phyloP scores from a whole-genome alignment of 2,329 filamentous ascomycete genomes.

The Apiospora aurea region DNA sequence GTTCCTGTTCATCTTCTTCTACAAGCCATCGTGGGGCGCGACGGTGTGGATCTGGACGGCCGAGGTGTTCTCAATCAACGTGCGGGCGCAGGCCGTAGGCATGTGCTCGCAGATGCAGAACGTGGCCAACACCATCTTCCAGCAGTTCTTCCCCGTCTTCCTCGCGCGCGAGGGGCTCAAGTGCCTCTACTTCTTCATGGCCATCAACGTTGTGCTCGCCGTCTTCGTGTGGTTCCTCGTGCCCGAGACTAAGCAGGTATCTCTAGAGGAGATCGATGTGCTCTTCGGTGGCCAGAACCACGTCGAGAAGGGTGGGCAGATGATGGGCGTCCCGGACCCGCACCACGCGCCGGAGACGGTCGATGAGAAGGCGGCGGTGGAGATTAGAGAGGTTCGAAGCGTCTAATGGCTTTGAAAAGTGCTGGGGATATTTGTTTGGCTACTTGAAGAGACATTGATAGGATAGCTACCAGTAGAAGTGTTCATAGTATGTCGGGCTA shows the following conservation, averaged over 20 bases:
- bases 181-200: conserved; percentile 51
- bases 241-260: conserved; percentile 40
- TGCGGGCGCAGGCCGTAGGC: conserved; percentile 73
- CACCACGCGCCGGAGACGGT: background rate
- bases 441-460: background rate
- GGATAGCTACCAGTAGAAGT: background rate
- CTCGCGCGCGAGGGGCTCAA: conserved; percentile 60
- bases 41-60: conserved; percentile 76
- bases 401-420: background rate
- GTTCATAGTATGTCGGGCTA: background rate
- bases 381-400: conserved; percentile 6
- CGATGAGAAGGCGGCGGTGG: background rate
- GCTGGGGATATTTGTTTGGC: background rate
- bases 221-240: conserved; percentile 46
- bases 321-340: conserved; percentile 40
- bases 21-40: conserved; percentile 75
- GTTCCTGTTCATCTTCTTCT: conserved; percentile 71
- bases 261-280: conserved; percentile 40
- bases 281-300: conserved; percentile 52
- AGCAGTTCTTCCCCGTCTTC: conserved; percentile 75
- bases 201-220: conserved; percentile 51
- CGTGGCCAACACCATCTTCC: conserved; percentile 71
- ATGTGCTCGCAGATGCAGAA: conserved; percentile 70
- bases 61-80: conserved; percentile 74
- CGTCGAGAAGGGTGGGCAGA: conserved; percentile 59